Percentiles rank a stretch among this genome's conserved stretches.
Evolutionary conservation across 495 filamentous ascomycete genomes (phyloP).

Genomic region (Penicillium robsamsonii): DNA sequence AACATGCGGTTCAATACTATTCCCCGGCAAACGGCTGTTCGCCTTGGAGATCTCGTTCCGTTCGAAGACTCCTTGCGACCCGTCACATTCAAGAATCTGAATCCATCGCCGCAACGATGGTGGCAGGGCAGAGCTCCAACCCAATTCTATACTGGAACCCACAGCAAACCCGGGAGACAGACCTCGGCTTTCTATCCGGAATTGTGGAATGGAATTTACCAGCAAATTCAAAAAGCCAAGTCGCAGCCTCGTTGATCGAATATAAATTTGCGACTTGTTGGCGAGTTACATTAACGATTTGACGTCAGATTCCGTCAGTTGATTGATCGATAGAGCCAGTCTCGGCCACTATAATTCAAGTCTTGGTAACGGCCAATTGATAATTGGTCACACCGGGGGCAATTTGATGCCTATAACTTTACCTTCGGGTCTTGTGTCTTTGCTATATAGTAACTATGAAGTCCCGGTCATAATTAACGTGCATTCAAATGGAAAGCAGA

Average conservation of each 20-base stretch:
- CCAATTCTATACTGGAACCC: conserved; percentile 36
- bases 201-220: conserved; percentile 41
- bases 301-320: not conserved
- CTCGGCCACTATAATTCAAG: not conserved
- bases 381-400: not conserved
- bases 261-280: not conserved
- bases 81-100: conserved; percentile 40
- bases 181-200: conserved; percentile 44
- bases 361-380: not conserved
- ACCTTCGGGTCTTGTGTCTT: not conserved
- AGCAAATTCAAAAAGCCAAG: conserved; percentile 33
- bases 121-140: conserved; percentile 29
- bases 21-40: conserved; percentile 39
- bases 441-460: not conserved
- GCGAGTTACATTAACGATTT: not conserved
- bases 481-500: not conserved
- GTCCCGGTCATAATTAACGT: not conserved
- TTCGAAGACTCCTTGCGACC: conserved; percentile 34
- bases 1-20: conserved; percentile 62
- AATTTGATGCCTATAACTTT: not conserved
- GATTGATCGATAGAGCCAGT: not conserved
- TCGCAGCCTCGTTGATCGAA: not conserved
- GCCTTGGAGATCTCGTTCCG: conserved; percentile 38
- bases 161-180: conserved; percentile 35
- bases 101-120: conserved; percentile 34